These are phyloP conservation scores for Magnolia changhungtana DNA, from an alignment of 164 flowering plant genomes.

Conservation along the genomic window DNA sequence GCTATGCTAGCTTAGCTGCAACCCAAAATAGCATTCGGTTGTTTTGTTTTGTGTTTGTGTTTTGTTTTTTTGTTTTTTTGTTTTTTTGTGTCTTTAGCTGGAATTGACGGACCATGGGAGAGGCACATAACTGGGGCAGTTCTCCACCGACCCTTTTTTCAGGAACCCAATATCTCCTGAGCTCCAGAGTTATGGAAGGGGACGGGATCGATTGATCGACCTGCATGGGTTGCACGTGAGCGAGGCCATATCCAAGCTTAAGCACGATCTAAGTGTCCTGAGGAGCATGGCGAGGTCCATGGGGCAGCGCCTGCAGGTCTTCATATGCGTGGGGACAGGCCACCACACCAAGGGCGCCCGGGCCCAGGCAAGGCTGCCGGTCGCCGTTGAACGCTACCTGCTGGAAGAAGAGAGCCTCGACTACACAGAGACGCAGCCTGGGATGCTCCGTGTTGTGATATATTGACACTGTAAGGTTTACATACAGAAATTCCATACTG, in stretches of 20 bases:
- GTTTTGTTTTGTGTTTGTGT: too few species aligned
- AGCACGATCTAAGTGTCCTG: constrained; percentile 62
- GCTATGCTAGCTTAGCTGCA: too few species aligned
- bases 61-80: too few species aligned
- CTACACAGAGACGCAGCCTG: constrained; percentile 84
- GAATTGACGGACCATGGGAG: background rate
- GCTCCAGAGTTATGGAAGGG: constrained; percentile 48
- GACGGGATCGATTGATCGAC: constrained; percentile 82
- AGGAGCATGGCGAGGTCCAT: constrained; percentile 69
- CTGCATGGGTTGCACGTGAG: constrained; percentile 87
- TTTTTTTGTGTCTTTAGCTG: too few species aligned
- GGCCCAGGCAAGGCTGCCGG: constrained; percentile 84
- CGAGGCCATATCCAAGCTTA: constrained; percentile 85
- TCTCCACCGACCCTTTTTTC: constrained; percentile 3
- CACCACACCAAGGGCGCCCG: constrained; percentile 95
- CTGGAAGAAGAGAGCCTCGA: constrained; percentile 90
- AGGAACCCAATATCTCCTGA: constrained; percentile 64
- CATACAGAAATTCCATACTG: constrained; percentile 30
- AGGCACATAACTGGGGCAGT: background rate
- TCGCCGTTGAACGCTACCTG: constrained; percentile 79
- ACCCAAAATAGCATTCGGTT: too few species aligned
- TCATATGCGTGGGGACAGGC: constrained; percentile 90
- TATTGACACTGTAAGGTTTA: constrained; percentile 46
- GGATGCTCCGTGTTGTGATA: constrained; percentile 89
- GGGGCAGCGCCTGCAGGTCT: constrained; percentile 72